phyloP scores from a whole-genome alignment of 225 moss, liverwort and hornwort genomes.

The Pleurozium schreberi region DNA sequence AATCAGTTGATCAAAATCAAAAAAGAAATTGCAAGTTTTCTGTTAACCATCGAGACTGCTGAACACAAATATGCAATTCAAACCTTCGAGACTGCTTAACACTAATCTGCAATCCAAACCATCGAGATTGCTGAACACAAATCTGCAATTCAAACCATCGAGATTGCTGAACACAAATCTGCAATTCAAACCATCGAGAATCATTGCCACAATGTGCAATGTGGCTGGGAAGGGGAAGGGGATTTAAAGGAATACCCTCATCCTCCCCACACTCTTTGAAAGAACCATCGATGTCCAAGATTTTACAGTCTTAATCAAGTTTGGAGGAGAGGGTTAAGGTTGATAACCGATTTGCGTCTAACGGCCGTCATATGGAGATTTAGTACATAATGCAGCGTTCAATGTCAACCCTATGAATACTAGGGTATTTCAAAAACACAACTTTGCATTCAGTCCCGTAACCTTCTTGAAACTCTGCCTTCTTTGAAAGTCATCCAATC shows the following conservation, averaged over 20 bases:
- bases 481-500: not conserved
- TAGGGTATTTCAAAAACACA: not conserved
- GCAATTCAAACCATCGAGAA: not conserved
- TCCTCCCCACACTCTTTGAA: not conserved
- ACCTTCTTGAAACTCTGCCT: not conserved
- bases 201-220: not conserved
- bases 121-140: not conserved
- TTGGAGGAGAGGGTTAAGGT: not conserved
- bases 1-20: not conserved
- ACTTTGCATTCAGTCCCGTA: not conserved
- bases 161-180: not conserved
- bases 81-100: not conserved
- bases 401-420: not conserved
- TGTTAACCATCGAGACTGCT: not conserved
- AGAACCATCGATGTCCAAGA: not conserved
- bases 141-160: not conserved
- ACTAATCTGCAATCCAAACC: too few relatives aligned
- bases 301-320: not conserved
- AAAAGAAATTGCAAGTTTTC: not conserved
- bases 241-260: not conserved
- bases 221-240: not conserved
- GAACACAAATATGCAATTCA: not conserved
- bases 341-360: not conserved
- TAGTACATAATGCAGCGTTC: not conserved
- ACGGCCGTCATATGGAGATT: not conserved